A percentile compares a stretch with the other conserved stretches of the same genome.
phyloP scores from a whole-genome alignment of 352 stramenopile species.

The Globisporangium irregulare region DNA sequence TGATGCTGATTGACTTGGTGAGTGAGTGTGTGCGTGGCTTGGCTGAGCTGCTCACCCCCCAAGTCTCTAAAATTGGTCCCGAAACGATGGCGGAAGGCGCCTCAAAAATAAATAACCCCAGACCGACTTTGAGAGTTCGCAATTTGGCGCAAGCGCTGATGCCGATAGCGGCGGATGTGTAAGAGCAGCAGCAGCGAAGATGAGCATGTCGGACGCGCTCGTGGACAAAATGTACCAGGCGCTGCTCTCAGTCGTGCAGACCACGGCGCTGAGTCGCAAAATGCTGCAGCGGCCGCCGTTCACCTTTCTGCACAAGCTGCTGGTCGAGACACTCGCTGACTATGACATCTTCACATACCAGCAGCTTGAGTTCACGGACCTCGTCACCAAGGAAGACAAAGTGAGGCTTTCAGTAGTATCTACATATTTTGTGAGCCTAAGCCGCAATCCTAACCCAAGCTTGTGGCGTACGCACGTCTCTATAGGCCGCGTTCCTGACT shows the following conservation, averaged over 20 bases:
- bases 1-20: neutral
- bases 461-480: too few relatives aligned
- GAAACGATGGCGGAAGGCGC: neutral
- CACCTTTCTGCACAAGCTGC: slow-evolving; percentile 80
- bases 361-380: slow-evolving; percentile 58
- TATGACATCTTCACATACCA: slow-evolving; percentile 65
- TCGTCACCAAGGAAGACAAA: slow-evolving; percentile 77
- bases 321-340: slow-evolving; percentile 58
- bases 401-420: too few relatives aligned
- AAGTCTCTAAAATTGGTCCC: slow-evolving; percentile 8
- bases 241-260: slow-evolving; percentile 62
- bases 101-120: slow-evolving; percentile 7
- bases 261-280: slow-evolving; percentile 63
- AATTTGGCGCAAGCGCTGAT: neutral
- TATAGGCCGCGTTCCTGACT: slow-evolving; percentile 65
- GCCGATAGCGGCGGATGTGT: neutral
- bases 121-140: neutral
- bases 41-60: neutral
- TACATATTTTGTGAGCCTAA: too few relatives aligned
- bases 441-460: too few relatives aligned
- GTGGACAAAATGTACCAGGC: slow-evolving; percentile 66
- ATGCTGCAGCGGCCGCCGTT: slow-evolving; percentile 73
- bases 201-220: slow-evolving; percentile 23
- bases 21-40: neutral
- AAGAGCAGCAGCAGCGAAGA: neutral